Base-by-base conservation (phyloP, 176 grass and related monocot species). In the Carex pumila region DNA sequence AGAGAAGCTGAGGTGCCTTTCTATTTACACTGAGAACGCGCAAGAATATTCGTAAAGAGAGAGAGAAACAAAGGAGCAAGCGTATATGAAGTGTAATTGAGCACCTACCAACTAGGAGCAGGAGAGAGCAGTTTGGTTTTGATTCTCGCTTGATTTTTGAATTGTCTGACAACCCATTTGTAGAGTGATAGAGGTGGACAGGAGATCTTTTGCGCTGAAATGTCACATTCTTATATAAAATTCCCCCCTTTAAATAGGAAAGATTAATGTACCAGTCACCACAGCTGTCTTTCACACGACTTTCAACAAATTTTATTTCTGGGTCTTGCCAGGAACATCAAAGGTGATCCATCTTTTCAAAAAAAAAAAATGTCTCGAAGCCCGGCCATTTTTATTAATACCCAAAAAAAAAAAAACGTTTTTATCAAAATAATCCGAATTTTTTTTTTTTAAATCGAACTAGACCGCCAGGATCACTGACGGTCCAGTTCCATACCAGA, bases 191-290 rank as follows among this genome's bases (percentile, higher is more conserved):
- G 43, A 67, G 63, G 21, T 68, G 21, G 43, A 32, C 21, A 66
- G 81, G 54, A 68, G 73, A 78, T 57, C 25, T 57, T 78, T 78
- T 83, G 80, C 3, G 61, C 61, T 83, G 80, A 83, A 83, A 66
- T 83, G 61, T 83, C 61, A 45, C 80, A 68, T 25, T 83, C 60
- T 64, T 49, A n/a, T 67, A 66, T 53, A 83, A 83, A 67, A 67
- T 67, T 4, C 7, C 19, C 13, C 61, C 22, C 80, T 83, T 68
- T 67, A 83, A 83, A 83, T 67, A 83, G 39, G 37, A 66, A 65
- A 49, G 34, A 29, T 82, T 13, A 64, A 50, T 83, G 39, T 61
- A 41, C 32, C 18, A 50, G 12, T 65, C 18, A 66, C 52, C 61
- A 45, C 80, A 82, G 80, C 80, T 83, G 61, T 82, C 41, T 67